Base-by-base conservation (phyloP, 2,329 filamentous ascomycete genomes). In the Intubia oerlemansii region DNA sequence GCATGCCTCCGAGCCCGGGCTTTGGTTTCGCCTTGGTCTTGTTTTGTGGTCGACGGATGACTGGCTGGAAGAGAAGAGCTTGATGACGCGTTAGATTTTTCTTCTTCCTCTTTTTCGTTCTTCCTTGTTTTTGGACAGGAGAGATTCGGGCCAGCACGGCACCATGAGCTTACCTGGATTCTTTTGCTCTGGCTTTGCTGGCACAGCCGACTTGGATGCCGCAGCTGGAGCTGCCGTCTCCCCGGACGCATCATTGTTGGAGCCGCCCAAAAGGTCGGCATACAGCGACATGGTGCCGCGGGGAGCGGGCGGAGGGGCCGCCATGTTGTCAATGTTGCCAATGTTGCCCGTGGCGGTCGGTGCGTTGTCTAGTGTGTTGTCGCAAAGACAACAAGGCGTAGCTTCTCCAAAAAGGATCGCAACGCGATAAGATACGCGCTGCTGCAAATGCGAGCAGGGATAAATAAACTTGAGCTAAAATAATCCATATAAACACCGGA, bases 1-100 rank as follows among this genome's bases (percentile, higher is more conserved):
- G 27, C 17, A 30, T 17, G 6, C 17, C 17, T 11, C 17, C 16
- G 13, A 19, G 21, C 17, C 31, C 32, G 7, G 32, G 11, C 51
- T 46, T 81, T 82, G 23, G 61, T 43, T 50, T 37, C 23, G 65
- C 51, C 44, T 82, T 85, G 21, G 62, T 48, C 45, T 65, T 71
- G 43, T 49, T 64, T 44, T 53, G 47, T 40, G 42, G 81, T 69
- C 79, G 78, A 35, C 79, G 67, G 43, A 78, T 78, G 39, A 82
- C 82, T 29, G 81, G 81, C 48, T 90, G 80, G 54, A 91, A 91
- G 48, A 76, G 75, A 37, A 90, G 60, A 43, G 77, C 68, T 48
- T 65, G n/a, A n/a, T n/a, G n/a, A n/a, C n/a, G n/a, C n/a, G n/a
- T n/a, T n/a, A n/a, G n/a, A n/a, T n/a, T n/a, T n/a, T n/a, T n/a